Conservation (phyloP, 208 protist genomes). For the Zelonia costaricensis region DNA sequence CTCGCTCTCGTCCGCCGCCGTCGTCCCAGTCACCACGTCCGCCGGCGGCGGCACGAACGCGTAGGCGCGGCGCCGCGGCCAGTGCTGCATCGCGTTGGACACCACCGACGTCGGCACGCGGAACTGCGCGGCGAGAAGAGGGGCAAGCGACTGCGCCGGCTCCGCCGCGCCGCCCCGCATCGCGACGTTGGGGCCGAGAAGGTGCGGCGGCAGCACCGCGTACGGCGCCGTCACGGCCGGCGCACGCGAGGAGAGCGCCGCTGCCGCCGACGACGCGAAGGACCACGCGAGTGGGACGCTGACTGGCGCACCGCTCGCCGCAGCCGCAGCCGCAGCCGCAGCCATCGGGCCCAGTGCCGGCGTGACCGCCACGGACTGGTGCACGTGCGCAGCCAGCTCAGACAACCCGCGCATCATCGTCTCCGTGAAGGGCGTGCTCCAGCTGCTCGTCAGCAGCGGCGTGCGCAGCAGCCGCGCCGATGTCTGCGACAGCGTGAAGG, state of each 20-base stretch:
- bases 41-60: conserved; percentile 27
- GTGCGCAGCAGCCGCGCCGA: conserved; percentile 46
- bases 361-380: conserved; percentile 15
- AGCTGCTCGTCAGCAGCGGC: conserved; percentile 30
- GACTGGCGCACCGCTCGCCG: neutral
- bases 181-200: conserved; percentile 2
- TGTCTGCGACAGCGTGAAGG: conserved; percentile 50
- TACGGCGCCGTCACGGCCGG: neutral
- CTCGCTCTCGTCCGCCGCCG: conserved; percentile 29
- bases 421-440: conserved; percentile 56
- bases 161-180: no score
- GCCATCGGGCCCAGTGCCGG: neutral
- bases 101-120: conserved; percentile 11
- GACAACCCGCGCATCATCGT: conserved; percentile 57
- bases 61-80: conserved; percentile 14
- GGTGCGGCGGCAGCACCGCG: neutral
- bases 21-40: conserved; percentile 38
- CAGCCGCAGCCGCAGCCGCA: neutral
- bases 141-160: neutral
- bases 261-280: conserved; percentile 6
- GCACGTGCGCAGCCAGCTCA: conserved; percentile 35
- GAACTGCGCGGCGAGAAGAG: conserved; percentile 10
- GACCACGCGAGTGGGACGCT: conserved; percentile 3
- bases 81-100: conserved; percentile 4
- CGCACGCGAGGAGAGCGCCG: neutral